Evolutionary conservation across 306 rosid species (phyloP), one percentile per base, ranked within the genome.

Genomic region (Fagus sylvatica): DNA sequence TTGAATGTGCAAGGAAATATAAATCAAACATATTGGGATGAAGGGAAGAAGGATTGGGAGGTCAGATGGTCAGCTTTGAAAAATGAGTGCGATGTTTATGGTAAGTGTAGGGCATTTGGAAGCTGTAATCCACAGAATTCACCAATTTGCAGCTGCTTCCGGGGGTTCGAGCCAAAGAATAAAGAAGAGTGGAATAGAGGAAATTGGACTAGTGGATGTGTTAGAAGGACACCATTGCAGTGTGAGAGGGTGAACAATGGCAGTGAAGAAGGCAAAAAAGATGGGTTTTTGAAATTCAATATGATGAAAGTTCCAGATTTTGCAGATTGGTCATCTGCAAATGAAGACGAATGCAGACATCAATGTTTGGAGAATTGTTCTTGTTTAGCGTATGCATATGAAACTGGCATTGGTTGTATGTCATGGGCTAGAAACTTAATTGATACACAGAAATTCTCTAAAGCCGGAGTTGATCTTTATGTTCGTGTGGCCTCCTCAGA

Each of bases 121-220:
- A 74, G n/a, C 6, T 85, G 89, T 40, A 33, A 39, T 40, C 6
- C 41, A 0, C 11, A 41, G 1, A 60, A 0, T 0, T 32, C 39
- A 2, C 80, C 88, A 5, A 11, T 75, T 22, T 88, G 95, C 37
- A 62, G 41, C 1, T 90, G 91, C 55, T 67, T 84, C 53, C 53
- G 7, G 13, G 96, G 93, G 78, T 91, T 84, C 65, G 48, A n/a
- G 34, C 80, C 92, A 0, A 79, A 48, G 42, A 78, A 86, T 30
- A 6, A 1, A 0, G 60, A 70, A 42, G 87, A 76, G 2, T 80
- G 84, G 87, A 57, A 46, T 1, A 22, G 0, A 0, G 55, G 61
- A 0, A 56, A 59, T 22, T 82, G 81, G 77, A 69, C 75, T 0
- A 56, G 15, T 37, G 83, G 88, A 5, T 87, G 87, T 65, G 59